Percentiles rank a stretch among this genome's conserved stretches.
Evolutionary conservation across 2,329 filamentous ascomycete species (phyloP).

Genomic region (Scedosporium aurantiacum): DNA sequence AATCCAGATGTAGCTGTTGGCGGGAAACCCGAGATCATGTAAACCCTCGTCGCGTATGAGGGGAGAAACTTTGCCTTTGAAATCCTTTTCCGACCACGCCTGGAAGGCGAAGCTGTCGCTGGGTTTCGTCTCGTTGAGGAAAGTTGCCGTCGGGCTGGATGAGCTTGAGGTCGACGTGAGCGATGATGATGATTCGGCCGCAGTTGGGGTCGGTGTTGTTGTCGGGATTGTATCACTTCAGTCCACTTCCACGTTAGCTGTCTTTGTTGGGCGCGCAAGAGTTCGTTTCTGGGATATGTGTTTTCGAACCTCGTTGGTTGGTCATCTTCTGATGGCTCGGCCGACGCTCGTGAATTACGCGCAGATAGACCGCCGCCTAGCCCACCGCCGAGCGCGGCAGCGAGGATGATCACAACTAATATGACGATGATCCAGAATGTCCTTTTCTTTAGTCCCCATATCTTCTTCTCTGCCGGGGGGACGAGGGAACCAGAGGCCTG

Average conservation of each 20-base stretch:
- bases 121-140: constrained; percentile 14
- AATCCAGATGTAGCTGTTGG: constrained; percentile 14
- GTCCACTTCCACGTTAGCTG: no score
- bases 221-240: no score
- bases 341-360: neutral
- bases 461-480: neutral
- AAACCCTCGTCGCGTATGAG: constrained; percentile 15
- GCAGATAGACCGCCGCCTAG: constrained; percentile 3
- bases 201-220: no score
- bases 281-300: neutral
- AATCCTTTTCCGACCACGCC: constrained; percentile 16
- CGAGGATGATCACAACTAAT: constrained; percentile 9
- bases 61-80: constrained; percentile 13
- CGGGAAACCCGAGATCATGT: constrained; percentile 11
- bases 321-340: neutral
- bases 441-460: neutral
- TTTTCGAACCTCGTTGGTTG: neutral
- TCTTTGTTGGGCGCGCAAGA: no score
- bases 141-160: constrained; percentile 3
- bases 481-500: neutral
- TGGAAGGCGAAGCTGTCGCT: constrained; percentile 18
- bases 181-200: neutral
- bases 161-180: neutral
- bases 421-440: constrained; percentile 1
- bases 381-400: constrained; percentile 11